phyloP scores from a whole-genome alignment of 1,284 basidiomycete species.

The Schizophyllum amplum region DNA sequence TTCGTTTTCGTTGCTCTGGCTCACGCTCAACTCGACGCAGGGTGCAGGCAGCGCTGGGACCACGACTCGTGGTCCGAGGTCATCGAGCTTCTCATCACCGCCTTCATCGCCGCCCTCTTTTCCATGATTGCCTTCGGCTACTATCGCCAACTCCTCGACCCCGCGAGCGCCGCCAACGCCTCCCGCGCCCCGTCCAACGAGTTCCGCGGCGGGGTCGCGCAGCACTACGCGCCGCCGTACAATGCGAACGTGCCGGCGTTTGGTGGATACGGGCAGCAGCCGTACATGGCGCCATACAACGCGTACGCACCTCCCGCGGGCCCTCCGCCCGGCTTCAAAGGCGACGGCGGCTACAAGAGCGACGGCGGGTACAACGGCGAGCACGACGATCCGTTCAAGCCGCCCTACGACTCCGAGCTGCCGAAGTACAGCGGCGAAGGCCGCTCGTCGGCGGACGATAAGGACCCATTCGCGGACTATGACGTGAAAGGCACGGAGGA shows the following conservation, averaged over 20 bases:
- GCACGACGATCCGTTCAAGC: constrained; percentile 22
- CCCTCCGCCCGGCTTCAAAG: constrained; percentile 27
- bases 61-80: constrained; percentile 56
- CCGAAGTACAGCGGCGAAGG: constrained; percentile 30
- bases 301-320: constrained; percentile 36
- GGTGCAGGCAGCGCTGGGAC: constrained; percentile 49
- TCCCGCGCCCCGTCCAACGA: constrained; percentile 15
- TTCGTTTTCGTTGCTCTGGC: neutral
- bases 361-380: neutral
- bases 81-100: constrained; percentile 46
- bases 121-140: constrained; percentile 54
- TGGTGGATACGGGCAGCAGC: constrained; percentile 9
- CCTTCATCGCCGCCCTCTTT: constrained; percentile 50
- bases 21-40: constrained; percentile 21
- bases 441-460: constrained; percentile 12
- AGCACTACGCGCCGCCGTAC: constrained; percentile 34
- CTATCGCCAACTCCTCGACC: constrained; percentile 66
- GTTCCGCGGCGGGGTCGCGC: constrained; percentile 17
- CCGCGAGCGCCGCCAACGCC: constrained; percentile 29
- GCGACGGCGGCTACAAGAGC: neutral
- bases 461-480: constrained; percentile 42
- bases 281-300: constrained; percentile 7
- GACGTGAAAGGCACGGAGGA: constrained; percentile 24
- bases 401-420: constrained; percentile 25
- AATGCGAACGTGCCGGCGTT: constrained; percentile 19